Evolutionary conservation across 2,329 filamentous ascomycete species (phyloP), one percentile per base, ranked within the genome.

Genomic region (Diaporthe eres): DNA sequence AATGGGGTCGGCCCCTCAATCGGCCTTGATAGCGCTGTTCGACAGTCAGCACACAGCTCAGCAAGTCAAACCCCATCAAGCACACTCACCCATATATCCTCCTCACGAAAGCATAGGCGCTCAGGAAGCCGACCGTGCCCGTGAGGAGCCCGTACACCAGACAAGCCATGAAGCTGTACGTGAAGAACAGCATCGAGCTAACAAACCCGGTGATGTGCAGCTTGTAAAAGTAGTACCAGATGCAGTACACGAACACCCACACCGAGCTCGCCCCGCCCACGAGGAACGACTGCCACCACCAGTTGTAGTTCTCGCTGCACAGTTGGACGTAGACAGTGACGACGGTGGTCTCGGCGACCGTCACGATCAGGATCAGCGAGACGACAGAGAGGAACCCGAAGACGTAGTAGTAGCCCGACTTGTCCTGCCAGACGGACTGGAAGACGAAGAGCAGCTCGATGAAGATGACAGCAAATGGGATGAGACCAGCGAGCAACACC

Each of bases 221-320:
- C 83, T 94, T 95, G 78, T 91, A 92, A 79, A 92, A 89, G 84
- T 95, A 97, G 86, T 96, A 97, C 92, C 94, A 98, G 68, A 93
- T 86, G 82, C 94, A 94, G 85, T 97, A 97, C 51, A 91, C 82
- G 82, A 96, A 97, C 51, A 98, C 91, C 94, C 95, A 98, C 76
- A 95, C 83, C 9, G 93, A 91, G 79, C 92, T 95, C 79, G 92
- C 91, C 65, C 93, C 93, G 60, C 95, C 95, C 12, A 95, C 90
- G 67, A 94, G 85, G 86, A 98, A 97, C 71, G 93, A 95, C 83
- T 94, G 94, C 95, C 95, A 97, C 94, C 94, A 97, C 95, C 95
- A 98, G 82, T 95, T 90, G 84, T 97, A 93, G 83, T 97, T 95
- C 89, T 97, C 95, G 2, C 91, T 89, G 85, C 94, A 96, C 25